Conservation (phyloP, 768 basidiomycete genomes). For the Flagelloscypha sp. region DNA sequence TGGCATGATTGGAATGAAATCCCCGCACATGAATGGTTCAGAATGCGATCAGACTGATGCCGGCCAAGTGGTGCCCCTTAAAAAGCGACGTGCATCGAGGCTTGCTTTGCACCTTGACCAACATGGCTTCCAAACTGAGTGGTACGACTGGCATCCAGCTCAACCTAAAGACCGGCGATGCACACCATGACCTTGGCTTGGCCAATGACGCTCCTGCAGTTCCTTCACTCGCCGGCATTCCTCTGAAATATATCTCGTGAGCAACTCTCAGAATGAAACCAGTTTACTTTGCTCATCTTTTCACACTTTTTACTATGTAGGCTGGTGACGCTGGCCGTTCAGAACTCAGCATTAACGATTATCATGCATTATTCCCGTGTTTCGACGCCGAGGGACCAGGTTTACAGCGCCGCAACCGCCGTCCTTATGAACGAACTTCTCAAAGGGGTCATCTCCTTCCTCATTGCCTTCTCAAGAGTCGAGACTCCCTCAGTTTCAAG, state of each 20-base stretch:
- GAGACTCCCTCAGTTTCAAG: slow-evolving; percentile 29
- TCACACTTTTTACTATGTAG: slow-evolving; percentile 24
- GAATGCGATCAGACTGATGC: too few relatives aligned
- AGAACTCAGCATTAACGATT: slow-evolving; percentile 85
- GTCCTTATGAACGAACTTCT: slow-evolving; percentile 92
- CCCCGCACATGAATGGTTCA: too few relatives aligned
- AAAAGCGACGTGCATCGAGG: too few relatives aligned
- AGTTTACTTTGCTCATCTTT: neutral
- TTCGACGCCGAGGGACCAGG: slow-evolving; percentile 60
- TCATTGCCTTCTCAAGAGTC: slow-evolving; percentile 69
- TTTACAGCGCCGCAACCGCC: slow-evolving; percentile 90
- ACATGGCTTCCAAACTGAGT: too few relatives aligned
- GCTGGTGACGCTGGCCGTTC: slow-evolving; percentile 77
- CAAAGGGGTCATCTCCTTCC: slow-evolving; percentile 81
- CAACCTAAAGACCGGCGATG: slow-evolving; percentile 20
- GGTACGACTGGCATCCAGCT: slow-evolving; percentile 21
- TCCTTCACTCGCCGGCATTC: slow-evolving; percentile 60
- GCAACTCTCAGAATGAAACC: slow-evolving; percentile 19
- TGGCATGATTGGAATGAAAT: too few relatives aligned
- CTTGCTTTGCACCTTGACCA: too few relatives aligned
- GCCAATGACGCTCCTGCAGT: slow-evolving; percentile 25
- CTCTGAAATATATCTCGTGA: slow-evolving; percentile 76
- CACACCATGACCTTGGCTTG: slow-evolving; percentile 34
- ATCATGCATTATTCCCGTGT: slow-evolving; percentile 97
- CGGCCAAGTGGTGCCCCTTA: too few relatives aligned